These are phyloP conservation scores for Aspergillus sparsus DNA, from an alignment of 495 filamentous ascomycete species.

Conservation along the genomic window DNA sequence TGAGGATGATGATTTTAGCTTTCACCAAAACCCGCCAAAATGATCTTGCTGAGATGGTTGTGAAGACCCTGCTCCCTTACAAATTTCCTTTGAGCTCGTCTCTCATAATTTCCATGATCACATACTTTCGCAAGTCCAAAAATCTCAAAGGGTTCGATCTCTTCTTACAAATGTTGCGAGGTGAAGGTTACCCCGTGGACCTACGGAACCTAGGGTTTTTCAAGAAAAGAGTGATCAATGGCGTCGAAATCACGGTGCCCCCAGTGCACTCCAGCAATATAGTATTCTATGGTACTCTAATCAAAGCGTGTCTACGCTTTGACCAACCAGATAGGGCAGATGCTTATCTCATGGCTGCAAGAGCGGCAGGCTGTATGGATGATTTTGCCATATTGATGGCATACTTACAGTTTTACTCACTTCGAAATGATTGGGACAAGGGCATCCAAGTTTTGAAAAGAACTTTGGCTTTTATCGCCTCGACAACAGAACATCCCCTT, in stretches of 20 bases:
- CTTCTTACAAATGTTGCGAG: constrained; percentile 45
- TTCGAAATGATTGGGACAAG: constrained; percentile 42
- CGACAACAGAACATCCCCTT: constrained; percentile 33
- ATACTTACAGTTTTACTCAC: constrained; percentile 44
- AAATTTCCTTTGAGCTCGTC: constrained; percentile 39
- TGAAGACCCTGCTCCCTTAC: constrained; percentile 44
- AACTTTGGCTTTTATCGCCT: constrained; percentile 38
- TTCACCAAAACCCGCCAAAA: constrained; percentile 45
- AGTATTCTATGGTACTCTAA: constrained; percentile 39
- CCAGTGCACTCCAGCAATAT: constrained; percentile 38
- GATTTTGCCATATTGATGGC: constrained; percentile 39
- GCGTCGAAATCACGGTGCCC: constrained; percentile 40
- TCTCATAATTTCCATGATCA: constrained; percentile 40
- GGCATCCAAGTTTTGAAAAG: constrained; percentile 37
- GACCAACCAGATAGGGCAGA: constrained; percentile 48
- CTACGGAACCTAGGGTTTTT: constrained; percentile 39
- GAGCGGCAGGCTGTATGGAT: constrained; percentile 43
- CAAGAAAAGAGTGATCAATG: constrained; percentile 35
- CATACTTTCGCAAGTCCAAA: constrained; percentile 44
- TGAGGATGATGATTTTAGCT: constrained; percentile 39
- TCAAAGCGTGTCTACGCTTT: constrained; percentile 41
- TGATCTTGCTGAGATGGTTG: constrained; percentile 41
- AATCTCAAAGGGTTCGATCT: constrained; percentile 47
- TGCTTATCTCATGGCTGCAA: constrained; percentile 43
- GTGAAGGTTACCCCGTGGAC: constrained; percentile 40